These are phyloP conservation scores for Exobasidium rhododendri DNA, from an alignment of 1,284 basidiomycete species.

Conservation along the genomic window DNA sequence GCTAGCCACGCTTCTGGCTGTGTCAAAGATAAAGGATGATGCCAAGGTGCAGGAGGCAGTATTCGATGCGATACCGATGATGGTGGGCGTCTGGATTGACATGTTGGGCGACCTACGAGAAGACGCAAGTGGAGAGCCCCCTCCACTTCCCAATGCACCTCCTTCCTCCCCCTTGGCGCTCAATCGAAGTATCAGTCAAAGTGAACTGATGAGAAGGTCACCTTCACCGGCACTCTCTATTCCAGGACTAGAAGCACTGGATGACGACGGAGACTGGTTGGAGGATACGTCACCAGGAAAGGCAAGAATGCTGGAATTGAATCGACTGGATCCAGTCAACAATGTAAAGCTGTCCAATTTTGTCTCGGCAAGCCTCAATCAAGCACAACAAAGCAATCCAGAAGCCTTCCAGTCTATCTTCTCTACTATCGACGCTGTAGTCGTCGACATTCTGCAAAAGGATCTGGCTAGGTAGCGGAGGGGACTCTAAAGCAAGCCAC, in stretches of 20 bases:
- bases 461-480: slow-evolving; percentile 26
- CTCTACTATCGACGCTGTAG: slow-evolving; percentile 38
- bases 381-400: slow-evolving; percentile 26
- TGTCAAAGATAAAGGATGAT: slow-evolving; percentile 11
- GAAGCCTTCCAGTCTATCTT: slow-evolving; percentile 23
- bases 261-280: slow-evolving; percentile 31
- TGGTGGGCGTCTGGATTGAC: slow-evolving; percentile 48
- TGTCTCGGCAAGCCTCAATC: slow-evolving; percentile 29
- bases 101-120: slow-evolving; percentile 31
- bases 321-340: slow-evolving; percentile 31
- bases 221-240: slow-evolving; percentile 11
- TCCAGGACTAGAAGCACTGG: slow-evolving; percentile 24
- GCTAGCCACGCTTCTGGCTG: slow-evolving; percentile 26
- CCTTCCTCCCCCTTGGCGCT: slow-evolving; percentile 5
- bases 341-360: slow-evolving; percentile 26
- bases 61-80: slow-evolving; percentile 25
- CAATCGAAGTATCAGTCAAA: background rate
- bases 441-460: slow-evolving; percentile 43
- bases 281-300: slow-evolving; percentile 43
- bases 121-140: slow-evolving; percentile 2
- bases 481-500: too few species aligned
- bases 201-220: slow-evolving; percentile 1
- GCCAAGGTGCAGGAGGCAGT: slow-evolving; percentile 17
- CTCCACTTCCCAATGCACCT: slow-evolving; percentile 10
- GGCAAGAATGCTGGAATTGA: slow-evolving; percentile 29